Percentiles rank a stretch among this genome's conserved stretches.
Evolutionary conservation across 768 basidiomycete species (phyloP).

Genomic region (Pisolithus tinctorius): DNA sequence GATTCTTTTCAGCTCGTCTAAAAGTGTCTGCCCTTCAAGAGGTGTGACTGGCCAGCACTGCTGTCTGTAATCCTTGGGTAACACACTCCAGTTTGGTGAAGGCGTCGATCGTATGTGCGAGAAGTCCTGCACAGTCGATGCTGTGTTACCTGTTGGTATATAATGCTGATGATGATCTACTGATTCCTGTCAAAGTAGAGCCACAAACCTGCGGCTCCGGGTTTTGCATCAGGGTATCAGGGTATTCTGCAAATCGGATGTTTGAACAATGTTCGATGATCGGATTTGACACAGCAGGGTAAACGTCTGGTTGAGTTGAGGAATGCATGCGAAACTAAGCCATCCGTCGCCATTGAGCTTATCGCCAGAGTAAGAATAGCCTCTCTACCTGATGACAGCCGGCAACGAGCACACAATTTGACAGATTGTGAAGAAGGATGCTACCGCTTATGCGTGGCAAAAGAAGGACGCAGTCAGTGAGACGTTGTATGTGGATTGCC

Average conservation of each 20-base stretch:
- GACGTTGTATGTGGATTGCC: slow-evolving; percentile 36
- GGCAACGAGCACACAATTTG: slow-evolving; percentile 56
- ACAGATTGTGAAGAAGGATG: slow-evolving; percentile 60
- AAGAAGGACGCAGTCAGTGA: slow-evolving; percentile 57
- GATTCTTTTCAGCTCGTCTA: slow-evolving; percentile 13
- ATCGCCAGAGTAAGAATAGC: background rate
- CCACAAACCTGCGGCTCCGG: slow-evolving; percentile 11
- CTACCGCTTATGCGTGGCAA: slow-evolving; percentile 65
- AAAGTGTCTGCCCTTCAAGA: slow-evolving; percentile 13
- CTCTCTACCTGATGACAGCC: slow-evolving; percentile 72
- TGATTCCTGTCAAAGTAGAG: background rate
- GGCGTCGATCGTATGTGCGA: slow-evolving; percentile 71
- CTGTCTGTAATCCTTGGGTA: slow-evolving; percentile 12
- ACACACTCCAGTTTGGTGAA: slow-evolving; percentile 65
- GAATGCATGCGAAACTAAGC: slow-evolving; percentile 83
- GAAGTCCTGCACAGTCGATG: slow-evolving; percentile 70
- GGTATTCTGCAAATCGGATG: slow-evolving; percentile 64
- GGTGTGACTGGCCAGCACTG: slow-evolving; percentile 17
- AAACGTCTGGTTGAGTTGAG: slow-evolving; percentile 56
- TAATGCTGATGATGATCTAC: background rate
- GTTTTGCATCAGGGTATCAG: slow-evolving; percentile 20
- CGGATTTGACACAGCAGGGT: slow-evolving; percentile 62
- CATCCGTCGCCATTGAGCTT: background rate
- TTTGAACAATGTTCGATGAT: slow-evolving; percentile 69
- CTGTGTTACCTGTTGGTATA: slow-evolving; percentile 26